A percentile compares a stretch with the other conserved stretches of the same genome.
Evolutionary conservation across 208 protist genomes (phyloP).

Genomic region (Balamuthia mandrillaris): DNA sequence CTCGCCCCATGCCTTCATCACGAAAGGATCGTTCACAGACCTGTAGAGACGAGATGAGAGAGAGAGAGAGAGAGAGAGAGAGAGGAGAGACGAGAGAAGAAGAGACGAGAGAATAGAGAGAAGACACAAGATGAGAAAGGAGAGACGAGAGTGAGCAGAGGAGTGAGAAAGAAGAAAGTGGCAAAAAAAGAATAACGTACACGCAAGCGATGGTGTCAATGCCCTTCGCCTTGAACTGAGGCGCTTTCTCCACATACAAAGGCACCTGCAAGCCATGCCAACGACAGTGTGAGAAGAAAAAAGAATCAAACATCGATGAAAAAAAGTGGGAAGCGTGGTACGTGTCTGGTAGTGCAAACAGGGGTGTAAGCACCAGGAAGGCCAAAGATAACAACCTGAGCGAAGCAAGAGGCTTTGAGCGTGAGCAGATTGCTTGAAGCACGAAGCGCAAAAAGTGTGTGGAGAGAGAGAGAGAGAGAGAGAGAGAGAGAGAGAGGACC

Average conservation of each 20-base stretch:
- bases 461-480: too few relatives aligned
- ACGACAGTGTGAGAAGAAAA: too few relatives aligned
- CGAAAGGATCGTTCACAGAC: slow-evolving; percentile 34
- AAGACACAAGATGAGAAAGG: background rate
- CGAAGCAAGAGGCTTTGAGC: background rate
- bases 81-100: background rate
- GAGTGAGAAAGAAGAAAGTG: too few relatives aligned
- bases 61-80: background rate
- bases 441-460: background rate
- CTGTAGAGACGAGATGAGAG: background rate
- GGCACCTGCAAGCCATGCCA: background rate
- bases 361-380: slow-evolving; percentile 28
- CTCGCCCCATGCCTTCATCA: slow-evolving; percentile 37
- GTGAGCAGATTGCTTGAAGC: background rate
- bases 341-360: slow-evolving; percentile 30
- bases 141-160: too few relatives aligned
- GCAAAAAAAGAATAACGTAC: background rate
- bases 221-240: slow-evolving; percentile 37
- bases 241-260: background rate
- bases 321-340: background rate
- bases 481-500: background rate
- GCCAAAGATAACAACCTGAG: slow-evolving; percentile 19
- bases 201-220: slow-evolving; percentile 24
- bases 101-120: background rate
- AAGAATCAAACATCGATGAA: background rate